Base-by-base conservation (phyloP, 768 basidiomycete species). In the Pisolithus sp. region DNA sequence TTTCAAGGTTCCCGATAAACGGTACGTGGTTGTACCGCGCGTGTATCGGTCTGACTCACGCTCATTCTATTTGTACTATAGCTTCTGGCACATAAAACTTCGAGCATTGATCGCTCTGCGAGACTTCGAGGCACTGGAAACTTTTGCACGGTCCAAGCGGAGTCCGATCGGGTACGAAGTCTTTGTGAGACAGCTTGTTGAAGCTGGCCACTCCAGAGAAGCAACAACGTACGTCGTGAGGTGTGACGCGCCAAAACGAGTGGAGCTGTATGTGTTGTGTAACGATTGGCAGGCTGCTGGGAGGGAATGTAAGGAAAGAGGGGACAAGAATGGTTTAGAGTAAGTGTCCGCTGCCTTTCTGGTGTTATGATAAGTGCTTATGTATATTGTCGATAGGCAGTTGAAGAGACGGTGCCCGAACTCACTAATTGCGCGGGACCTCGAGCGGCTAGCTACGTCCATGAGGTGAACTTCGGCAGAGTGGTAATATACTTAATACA, bases 91-190 rank as follows among this genome's bases (percentile, higher is more conserved):
- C 70, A 62, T 92, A 57, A 97, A 96, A 66, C 68, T 99, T 5
- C 80, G 90, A 49, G 88, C 93, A 0, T 69, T 98, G 50, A 85
- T 86, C 9, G 76, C 78, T n/a, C 72, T 79, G 20, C 76, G 82
- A 53, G 92, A 96, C 67, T 98, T 93, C 67, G 89, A 93, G 31
- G 83, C 78, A 2, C 76, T 98, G 13, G 93, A 97, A 45, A 64
- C 77, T 0, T 95, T 99, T 64, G 82, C 93, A 2, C 87, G 84
- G 59, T 87, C 86, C 34, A 93, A 82, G 68, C 80, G 91, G 58
- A 92, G 88, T 66, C 94, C 95, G 4, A 97, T 98, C 52, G 95
- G 96, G 1, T 98, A 95, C 62, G 94, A 97, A 63, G 78, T 86
- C 0, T 93, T 93, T 64, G 92, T 93, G 23, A 81, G 76, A 36